Conservation (phyloP, 2,329 filamentous ascomycete genomes). For the Phyllachora maydis region DNA sequence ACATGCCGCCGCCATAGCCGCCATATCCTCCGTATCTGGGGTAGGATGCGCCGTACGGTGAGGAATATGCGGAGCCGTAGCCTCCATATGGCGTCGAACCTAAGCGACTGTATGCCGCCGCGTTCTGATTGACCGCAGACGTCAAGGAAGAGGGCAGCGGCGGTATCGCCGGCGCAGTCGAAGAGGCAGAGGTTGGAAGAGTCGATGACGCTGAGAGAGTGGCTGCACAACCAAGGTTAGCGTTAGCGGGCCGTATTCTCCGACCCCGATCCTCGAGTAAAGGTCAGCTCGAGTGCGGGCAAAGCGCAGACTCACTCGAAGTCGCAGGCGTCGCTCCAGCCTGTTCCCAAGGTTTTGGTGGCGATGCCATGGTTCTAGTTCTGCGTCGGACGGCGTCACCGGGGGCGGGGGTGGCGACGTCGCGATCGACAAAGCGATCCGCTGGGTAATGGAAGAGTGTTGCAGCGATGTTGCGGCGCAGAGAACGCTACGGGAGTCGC, state of each 20-base stretch:
- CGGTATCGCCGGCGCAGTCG: conserved; percentile 57
- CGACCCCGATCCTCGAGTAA: too few species aligned
- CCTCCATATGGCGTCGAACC: conserved; percentile 15
- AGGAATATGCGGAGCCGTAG: conserved; percentile 22
- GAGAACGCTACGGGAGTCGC: too few species aligned
- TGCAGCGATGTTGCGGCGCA: too few species aligned
- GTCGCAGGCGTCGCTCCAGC: conserved; percentile 34
- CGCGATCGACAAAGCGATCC: too few species aligned
- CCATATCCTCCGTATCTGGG: conserved; percentile 26
- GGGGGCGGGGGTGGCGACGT: too few species aligned
- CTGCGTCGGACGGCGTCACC: too few species aligned
- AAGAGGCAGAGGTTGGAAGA: conserved; percentile 15
- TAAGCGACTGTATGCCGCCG: conserved; percentile 55
- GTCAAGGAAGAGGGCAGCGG: conserved; percentile 61
- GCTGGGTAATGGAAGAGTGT: too few species aligned
- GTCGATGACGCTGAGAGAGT: conserved; percentile 18
- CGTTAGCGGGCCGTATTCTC: too few species aligned
- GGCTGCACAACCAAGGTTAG: too few species aligned
- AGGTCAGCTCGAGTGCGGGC: too few species aligned
- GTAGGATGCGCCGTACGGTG: conserved; percentile 26
- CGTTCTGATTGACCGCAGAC: conserved; percentile 70
- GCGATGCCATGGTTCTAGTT: conserved; percentile 71
- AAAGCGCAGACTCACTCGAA: conserved; percentile 24
- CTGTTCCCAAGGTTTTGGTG: conserved; percentile 94
- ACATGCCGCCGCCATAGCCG: conserved; percentile 16